Evolutionary conservation across 2,329 filamentous ascomycete genomes (phyloP).

Genomic region (Penicillium glabrum): DNA sequence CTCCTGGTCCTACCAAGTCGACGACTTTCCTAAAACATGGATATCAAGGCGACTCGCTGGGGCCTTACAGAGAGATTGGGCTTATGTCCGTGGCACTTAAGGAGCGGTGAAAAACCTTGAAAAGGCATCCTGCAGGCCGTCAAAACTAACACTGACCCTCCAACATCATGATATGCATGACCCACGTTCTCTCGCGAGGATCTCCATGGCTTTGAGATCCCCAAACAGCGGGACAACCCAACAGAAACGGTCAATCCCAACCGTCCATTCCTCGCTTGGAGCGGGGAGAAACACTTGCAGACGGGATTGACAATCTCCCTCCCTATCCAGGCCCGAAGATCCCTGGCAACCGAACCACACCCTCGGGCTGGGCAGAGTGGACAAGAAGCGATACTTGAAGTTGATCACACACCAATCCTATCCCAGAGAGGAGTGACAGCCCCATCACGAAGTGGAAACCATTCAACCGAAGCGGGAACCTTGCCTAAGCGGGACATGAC

Average conservation of each 20-base stretch:
- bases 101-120: background rate
- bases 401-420: background rate
- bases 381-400: background rate
- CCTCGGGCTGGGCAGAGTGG: background rate
- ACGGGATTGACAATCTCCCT: background rate
- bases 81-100: background rate
- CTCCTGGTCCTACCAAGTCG: background rate
- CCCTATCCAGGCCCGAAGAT: background rate
- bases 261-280: background rate
- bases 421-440: background rate
- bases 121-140: background rate
- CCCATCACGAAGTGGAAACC: background rate
- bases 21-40: background rate
- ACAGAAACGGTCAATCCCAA: background rate
- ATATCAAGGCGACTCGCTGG: background rate
- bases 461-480: slow-evolving; percentile 9
- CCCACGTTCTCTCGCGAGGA: slow-evolving; percentile 1
- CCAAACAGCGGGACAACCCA: background rate
- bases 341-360: background rate
- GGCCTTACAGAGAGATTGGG: background rate
- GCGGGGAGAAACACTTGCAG: background rate
- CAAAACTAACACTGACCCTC: background rate
- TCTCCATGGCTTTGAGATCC: background rate
- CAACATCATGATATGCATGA: slow-evolving; percentile 1
- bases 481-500: slow-evolving; percentile 30